A percentile compares a stretch with the other conserved stretches of the same genome.
phyloP scores from a whole-genome alignment of 148 eudicot species.

The Dysphania ambrosioides region DNA sequence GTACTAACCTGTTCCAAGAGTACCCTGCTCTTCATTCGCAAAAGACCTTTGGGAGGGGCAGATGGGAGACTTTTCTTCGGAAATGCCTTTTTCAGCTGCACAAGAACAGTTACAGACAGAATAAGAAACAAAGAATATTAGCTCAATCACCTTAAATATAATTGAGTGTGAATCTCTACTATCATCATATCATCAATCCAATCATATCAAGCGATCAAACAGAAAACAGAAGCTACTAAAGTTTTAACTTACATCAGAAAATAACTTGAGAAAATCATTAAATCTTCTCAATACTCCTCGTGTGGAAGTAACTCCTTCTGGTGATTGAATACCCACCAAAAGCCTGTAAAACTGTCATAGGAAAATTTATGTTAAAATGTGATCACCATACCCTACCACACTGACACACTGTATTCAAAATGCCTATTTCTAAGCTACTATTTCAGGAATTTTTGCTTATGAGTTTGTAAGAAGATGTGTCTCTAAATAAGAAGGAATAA shows the following conservation, averaged over 20 bases:
- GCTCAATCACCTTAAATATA: constrained; percentile 1
- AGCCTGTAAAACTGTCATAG: constrained; percentile 86
- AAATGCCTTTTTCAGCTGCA: constrained; percentile 71
- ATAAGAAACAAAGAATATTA: constrained; percentile 5
- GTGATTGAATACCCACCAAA: constrained; percentile 84
- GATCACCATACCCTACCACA: constrained; percentile 5
- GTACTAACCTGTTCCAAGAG: constrained; percentile 73
- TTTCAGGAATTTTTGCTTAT: too few species aligned
- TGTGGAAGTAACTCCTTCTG: constrained; percentile 69
- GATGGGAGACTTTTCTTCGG: constrained; percentile 71
- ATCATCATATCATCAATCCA: constrained; percentile 10
- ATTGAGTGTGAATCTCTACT: neutral
- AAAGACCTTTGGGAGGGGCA: constrained; percentile 82
- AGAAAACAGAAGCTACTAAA: neutral
- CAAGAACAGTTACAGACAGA: constrained; percentile 11
- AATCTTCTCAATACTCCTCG: constrained; percentile 79
- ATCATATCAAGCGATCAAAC: constrained; percentile 4
- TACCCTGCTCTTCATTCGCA: constrained; percentile 64
- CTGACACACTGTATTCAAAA: neutral
- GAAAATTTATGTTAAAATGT: neutral
- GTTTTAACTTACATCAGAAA: constrained; percentile 57
- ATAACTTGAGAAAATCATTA: constrained; percentile 86
- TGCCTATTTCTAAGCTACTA: neutral
- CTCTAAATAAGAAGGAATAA: too few species aligned
- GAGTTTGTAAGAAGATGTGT: too few species aligned